Base-by-base conservation (phyloP, 2,329 filamentous ascomycete species). In the Chaetomium sp. region DNA sequence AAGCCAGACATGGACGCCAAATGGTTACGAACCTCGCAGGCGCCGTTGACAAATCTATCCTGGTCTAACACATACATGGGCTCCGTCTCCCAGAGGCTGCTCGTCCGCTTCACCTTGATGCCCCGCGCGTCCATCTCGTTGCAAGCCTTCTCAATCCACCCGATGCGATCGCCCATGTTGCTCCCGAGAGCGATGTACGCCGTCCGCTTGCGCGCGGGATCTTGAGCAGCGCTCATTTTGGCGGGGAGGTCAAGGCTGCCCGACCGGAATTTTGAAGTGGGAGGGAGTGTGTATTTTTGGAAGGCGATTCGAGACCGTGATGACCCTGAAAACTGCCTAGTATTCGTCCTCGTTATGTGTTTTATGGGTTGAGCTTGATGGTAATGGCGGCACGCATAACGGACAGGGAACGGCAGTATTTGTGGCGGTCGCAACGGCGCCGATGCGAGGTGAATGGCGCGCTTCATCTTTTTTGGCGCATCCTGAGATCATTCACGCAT, bases 1-100 rank as follows among this genome's bases (percentile, higher is more conserved):
- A 27, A 27, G 19, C 19, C 19, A 27, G 19, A 27, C 19, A 27
- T 27, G 19, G 19, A 27, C 19, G 19, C 19, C 19, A 27, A 27
- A 27, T 27, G 19, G 19, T 27, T 48, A 76, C 83, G 69, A 70
- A 95, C 91, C 84, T 95, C 89, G 70, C 90, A 96, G 55, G 86
- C 91, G 19, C 91, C 94, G 68, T 99, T 99, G 48, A 96, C 75
- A 68, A 99, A 99, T 35, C 82, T 81, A 60, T 85, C 85, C 70
- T 99, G 94, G 60, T 96, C 87, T 60, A 88, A 75, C 61, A 96
- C 88, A 71, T 99, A 99, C 94, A 99, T 99, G 27, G 94, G 90
- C 64, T 89, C 85, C 3, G 92, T 99, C 74, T 97, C 91, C 81
- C 94, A 99, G 3, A 99, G 76, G 59, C 85, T 87, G 70, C 92